Conservation (phyloP, 352 stramenopile species). For the Globisporangium perplexum region DNA sequence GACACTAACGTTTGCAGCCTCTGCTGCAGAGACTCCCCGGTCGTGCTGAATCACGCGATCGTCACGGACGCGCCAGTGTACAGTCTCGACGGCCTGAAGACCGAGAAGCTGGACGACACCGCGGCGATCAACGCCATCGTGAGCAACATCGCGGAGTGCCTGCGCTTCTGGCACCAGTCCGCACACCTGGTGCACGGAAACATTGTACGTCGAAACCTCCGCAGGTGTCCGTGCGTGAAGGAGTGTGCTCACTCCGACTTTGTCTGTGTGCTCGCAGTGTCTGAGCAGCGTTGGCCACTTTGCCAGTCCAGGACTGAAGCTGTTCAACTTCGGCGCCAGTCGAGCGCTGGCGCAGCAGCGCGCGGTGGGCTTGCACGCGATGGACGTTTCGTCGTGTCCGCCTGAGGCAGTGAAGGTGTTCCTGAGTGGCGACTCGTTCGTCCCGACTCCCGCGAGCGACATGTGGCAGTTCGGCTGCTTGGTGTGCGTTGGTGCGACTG, state of each 20-base stretch:
- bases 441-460: constrained; percentile 42
- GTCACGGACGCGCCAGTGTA: constrained; percentile 51
- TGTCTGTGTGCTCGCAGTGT: constrained; percentile 11
- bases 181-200: constrained; percentile 55
- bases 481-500: constrained; percentile 29
- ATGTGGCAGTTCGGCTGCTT: constrained; percentile 76
- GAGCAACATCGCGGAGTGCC: constrained; percentile 38
- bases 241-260: too few species aligned
- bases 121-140: constrained; percentile 25
- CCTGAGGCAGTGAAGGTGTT: constrained; percentile 52
- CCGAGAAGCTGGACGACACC: constrained; percentile 26
- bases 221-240: neutral
- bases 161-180: constrained; percentile 53
- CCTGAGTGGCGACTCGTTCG: constrained; percentile 30
- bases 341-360: constrained; percentile 27
- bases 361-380: constrained; percentile 18
- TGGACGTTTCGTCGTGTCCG: constrained; percentile 27
- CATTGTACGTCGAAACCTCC: constrained; percentile 29
- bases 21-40: constrained; percentile 29
- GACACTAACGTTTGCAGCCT: constrained; percentile 19
- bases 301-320: constrained; percentile 25
- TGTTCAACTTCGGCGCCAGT: constrained; percentile 40
- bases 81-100: constrained; percentile 30
- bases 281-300: constrained; percentile 46
- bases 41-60: constrained; percentile 49